Evolutionary conservation across 257 asterid genomes (phyloP).

Genomic region (Lithospermum erythrorhizon): DNA sequence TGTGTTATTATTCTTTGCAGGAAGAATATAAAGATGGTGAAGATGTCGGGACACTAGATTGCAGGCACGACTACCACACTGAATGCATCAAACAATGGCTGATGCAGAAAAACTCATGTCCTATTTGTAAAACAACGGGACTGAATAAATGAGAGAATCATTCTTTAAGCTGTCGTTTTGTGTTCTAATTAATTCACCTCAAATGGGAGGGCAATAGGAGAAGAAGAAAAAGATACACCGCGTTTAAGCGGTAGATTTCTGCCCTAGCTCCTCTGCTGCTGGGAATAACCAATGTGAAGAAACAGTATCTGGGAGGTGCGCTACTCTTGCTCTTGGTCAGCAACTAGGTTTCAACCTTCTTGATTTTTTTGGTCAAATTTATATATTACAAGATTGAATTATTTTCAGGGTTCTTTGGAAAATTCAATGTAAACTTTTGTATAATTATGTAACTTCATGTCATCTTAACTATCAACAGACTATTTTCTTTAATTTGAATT

Average conservation of each 20-base stretch:
- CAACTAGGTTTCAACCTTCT: not conserved
- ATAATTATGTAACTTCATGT: too few species aligned
- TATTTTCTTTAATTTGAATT: too few species aligned
- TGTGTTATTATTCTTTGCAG: slow-evolving; percentile 13
- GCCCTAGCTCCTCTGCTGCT: too few species aligned
- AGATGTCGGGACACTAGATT: slow-evolving; percentile 30
- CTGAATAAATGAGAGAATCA: not conserved
- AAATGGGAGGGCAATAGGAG: not conserved
- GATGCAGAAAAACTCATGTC: not conserved
- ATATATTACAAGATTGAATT: not conserved
- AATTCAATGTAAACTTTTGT: too few species aligned
- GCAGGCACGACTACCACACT: slow-evolving; percentile 35
- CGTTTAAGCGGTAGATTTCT: too few species aligned
- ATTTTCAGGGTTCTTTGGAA: too few species aligned
- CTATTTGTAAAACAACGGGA: not conserved
- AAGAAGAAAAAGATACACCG: too few species aligned
- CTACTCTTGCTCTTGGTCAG: not conserved
- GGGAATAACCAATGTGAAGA: too few species aligned
- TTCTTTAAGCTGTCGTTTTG: not conserved
- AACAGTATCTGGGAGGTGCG: too few species aligned
- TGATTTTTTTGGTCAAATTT: not conserved
- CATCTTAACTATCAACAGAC: too few species aligned
- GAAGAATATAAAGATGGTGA: slow-evolving; percentile 32
- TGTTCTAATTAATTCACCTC: not conserved
- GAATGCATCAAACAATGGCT: slow-evolving; percentile 40